phyloP scores from a whole-genome alignment of 768 basidiomycete species.

The Chiua virens region DNA sequence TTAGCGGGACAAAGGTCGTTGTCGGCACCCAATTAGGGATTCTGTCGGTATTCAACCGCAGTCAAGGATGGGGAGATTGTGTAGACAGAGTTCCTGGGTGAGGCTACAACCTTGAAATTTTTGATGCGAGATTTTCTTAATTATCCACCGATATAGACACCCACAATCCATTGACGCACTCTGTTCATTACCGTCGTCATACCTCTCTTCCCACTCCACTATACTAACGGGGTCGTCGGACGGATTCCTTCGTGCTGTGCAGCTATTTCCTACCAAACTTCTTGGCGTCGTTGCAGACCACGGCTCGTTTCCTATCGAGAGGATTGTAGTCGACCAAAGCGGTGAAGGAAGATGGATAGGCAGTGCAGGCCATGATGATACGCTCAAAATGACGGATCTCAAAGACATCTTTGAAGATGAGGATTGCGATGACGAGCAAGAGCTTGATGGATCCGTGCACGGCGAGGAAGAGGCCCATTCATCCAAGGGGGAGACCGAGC shows the following conservation, averaged over 20 bases:
- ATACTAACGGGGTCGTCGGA: slow-evolving; percentile 92
- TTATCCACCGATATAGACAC: slow-evolving; percentile 52
- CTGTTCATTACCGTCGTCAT: slow-evolving; percentile 63
- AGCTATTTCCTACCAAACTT: slow-evolving; percentile 86
- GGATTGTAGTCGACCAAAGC: slow-evolving; percentile 64
- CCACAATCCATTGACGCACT: slow-evolving; percentile 90
- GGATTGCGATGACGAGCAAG: slow-evolving; percentile 28
- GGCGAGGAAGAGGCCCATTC: slow-evolving; percentile 22
- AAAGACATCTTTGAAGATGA: slow-evolving; percentile 62
- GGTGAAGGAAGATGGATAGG: slow-evolving; percentile 82
- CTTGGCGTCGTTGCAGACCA: slow-evolving; percentile 90
- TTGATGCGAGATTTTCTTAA: slow-evolving; percentile 5
- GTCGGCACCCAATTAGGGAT: slow-evolving; percentile 91
- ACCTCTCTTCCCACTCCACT: slow-evolving; percentile 63
- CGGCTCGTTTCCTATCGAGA: slow-evolving; percentile 89
- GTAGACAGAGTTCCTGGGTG: slow-evolving; percentile 89
- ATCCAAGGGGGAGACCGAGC: slow-evolving; percentile 10
- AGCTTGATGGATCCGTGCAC: slow-evolving; percentile 18
- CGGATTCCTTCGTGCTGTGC: slow-evolving; percentile 83
- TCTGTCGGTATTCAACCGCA: slow-evolving; percentile 85
- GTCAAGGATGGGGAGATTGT: slow-evolving; percentile 87
- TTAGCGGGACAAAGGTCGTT: slow-evolving; percentile 76
- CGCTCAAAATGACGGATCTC: slow-evolving; percentile 81
- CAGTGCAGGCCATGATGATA: slow-evolving; percentile 89
- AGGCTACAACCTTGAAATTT: slow-evolving; percentile 22